phyloP scores from a whole-genome alignment of 202 grass and related monocot species.

The Hordeum pubiflorum region DNA sequence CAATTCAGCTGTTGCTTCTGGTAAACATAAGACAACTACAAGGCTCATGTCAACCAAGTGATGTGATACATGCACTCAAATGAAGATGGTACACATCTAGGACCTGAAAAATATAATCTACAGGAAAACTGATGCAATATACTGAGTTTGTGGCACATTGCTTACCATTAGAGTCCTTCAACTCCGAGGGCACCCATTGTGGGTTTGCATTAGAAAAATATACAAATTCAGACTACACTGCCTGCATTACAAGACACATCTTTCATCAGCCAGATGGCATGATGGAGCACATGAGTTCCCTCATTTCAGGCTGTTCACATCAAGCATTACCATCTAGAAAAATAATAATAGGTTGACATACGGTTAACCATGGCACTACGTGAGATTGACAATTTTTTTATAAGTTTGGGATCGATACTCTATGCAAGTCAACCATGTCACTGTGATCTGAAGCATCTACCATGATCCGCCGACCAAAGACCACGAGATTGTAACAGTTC shows the following conservation, averaged over 20 bases:
- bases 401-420: constrained; percentile 2
- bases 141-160: neutral
- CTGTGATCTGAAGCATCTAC: constrained; percentile 33
- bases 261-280: neutral
- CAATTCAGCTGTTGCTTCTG: constrained; percentile 4
- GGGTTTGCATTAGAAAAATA: neutral
- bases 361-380: neutral
- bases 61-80: neutral
- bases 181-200: neutral
- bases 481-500: neutral
- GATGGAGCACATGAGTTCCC: neutral
- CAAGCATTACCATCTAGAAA: constrained; percentile 8
- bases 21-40: neutral
- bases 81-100: neutral
- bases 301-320: constrained; percentile 12
- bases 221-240: neutral
- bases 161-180: neutral
- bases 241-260: neutral
- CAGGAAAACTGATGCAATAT: neutral
- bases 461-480: constrained; percentile 13
- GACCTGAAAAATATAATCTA: neutral
- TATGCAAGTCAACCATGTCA: constrained; percentile 33
- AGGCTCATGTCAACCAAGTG: neutral
- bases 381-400: constrained; percentile 7
- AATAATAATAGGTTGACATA: constrained; percentile 24